Percentiles rank a stretch among this genome's conserved stretches.
Evolutionary conservation across 176 grass and related monocot genomes (phyloP).

Genomic region (Aegilops speltoides): DNA sequence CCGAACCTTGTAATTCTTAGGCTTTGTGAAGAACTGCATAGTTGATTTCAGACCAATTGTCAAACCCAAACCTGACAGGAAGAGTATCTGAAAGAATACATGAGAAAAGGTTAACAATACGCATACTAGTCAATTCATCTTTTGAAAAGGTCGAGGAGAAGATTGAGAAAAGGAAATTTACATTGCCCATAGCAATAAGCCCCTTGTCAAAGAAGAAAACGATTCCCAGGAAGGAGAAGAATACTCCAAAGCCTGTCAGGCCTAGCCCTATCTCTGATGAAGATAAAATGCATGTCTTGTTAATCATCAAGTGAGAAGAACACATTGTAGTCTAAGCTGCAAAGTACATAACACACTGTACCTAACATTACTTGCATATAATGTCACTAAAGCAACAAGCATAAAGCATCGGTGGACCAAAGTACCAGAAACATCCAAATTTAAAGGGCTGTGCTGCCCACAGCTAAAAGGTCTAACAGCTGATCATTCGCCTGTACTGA

Average conservation of each 20-base stretch:
- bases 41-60: conserved; percentile 98
- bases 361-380: conserved; percentile 9
- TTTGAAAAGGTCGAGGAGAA: background rate
- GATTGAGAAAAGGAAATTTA: conserved; percentile 27
- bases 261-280: conserved; percentile 84
- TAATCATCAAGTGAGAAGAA: conserved; percentile 18
- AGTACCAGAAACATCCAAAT: background rate
- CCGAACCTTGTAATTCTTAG: conserved; percentile 94
- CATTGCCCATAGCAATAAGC: conserved; percentile 97
- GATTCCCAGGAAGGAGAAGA: conserved; percentile 94
- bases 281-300: conserved; percentile 21
- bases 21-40: conserved; percentile 98
- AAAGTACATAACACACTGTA: background rate
- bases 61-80: conserved; percentile 90
- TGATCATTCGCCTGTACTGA: background rate
- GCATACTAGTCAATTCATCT: conserved; percentile 12
- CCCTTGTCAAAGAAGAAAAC: conserved; percentile 97
- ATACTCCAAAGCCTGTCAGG: conserved; percentile 92
- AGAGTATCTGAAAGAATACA: conserved; percentile 74
- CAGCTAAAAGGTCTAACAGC: background rate
- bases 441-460: background rate
- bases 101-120: conserved; percentile 30
- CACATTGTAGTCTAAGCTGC: conserved; percentile 14
- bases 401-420: background rate
- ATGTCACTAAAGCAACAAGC: background rate